Evolutionary conservation across 169 alveolate genomes (phyloP).

Genomic region (Plasmodium billcollinsi): DNA sequence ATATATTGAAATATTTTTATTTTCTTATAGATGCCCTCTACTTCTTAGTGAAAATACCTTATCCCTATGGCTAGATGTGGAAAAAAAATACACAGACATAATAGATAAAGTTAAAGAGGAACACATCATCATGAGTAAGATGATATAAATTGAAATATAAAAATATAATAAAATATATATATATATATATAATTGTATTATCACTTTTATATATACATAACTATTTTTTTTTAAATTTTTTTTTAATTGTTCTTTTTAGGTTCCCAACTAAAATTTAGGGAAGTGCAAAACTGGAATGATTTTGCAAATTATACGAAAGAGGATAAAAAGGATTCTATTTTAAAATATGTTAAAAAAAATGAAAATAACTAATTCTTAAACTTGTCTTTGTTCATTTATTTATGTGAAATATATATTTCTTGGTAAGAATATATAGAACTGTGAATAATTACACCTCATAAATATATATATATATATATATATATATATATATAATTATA

Average conservation of each 20-base stretch:
- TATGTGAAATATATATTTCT: too few species aligned
- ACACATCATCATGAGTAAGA: conserved; percentile 26
- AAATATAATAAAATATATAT: neutral
- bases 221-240: neutral
- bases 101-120: conserved; percentile 44
- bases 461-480: too few species aligned
- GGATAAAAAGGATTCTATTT: conserved; percentile 10
- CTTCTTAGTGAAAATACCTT: conserved; percentile 34
- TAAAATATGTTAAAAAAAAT: conserved; percentile 1
- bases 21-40: conserved; percentile 44
- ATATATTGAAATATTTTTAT: neutral
- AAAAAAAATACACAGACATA: conserved; percentile 42
- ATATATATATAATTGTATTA: neutral
- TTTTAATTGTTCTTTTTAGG: conserved; percentile 11
- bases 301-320: conserved; percentile 5
- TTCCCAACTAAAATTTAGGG: conserved; percentile 28
- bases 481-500: too few species aligned
- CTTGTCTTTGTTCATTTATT: too few species aligned
- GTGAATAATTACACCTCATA: too few species aligned
- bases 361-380: neutral
- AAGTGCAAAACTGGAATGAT: conserved; percentile 50
- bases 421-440: too few species aligned
- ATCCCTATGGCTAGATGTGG: conserved; percentile 24
- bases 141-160: neutral
- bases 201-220: neutral